phyloP scores from a whole-genome alignment of 345 rosid species.

The Combretum micranthum region DNA sequence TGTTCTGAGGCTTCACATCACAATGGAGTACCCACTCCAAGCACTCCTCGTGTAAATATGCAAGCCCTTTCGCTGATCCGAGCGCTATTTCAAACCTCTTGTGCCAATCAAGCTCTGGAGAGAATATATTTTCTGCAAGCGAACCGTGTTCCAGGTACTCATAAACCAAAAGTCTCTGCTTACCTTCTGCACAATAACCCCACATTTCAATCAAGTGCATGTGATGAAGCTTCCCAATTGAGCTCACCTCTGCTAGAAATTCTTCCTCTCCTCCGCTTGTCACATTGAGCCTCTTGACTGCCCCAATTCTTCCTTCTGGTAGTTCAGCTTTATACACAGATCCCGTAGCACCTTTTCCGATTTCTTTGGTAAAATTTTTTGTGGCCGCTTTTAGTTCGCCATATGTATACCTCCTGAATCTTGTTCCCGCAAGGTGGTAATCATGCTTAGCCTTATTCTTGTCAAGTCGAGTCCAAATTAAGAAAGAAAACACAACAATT shows the following conservation, averaged over 20 bases:
- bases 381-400: constrained; percentile 15
- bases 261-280: constrained; percentile 16
- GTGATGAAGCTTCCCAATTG: constrained; percentile 25
- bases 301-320: constrained; percentile 5
- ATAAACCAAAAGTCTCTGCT: constrained; percentile 19
- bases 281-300: constrained; percentile 20
- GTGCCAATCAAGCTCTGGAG: constrained; percentile 14
- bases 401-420: constrained; percentile 14
- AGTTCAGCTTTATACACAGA: constrained; percentile 16
- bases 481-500: constrained; percentile 10
- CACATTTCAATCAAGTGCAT: constrained; percentile 20
- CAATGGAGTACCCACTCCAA: constrained; percentile 18
- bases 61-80: constrained; percentile 22
- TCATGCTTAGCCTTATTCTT: neutral
- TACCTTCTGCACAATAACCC: constrained; percentile 22
- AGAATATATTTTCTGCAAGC: constrained; percentile 4
- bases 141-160: constrained; percentile 18
- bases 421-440: constrained; percentile 4
- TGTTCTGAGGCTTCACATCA: constrained; percentile 20
- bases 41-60: constrained; percentile 30
- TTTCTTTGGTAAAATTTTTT: constrained; percentile 11
- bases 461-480: neutral
- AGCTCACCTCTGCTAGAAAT: constrained; percentile 24
- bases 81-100: constrained; percentile 16
- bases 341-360: constrained; percentile 24